A percentile compares a stretch with the other conserved stretches of the same genome.
phyloP scores from a whole-genome alignment of 2,329 filamentous ascomycete species.

The Phoma sp. region DNA sequence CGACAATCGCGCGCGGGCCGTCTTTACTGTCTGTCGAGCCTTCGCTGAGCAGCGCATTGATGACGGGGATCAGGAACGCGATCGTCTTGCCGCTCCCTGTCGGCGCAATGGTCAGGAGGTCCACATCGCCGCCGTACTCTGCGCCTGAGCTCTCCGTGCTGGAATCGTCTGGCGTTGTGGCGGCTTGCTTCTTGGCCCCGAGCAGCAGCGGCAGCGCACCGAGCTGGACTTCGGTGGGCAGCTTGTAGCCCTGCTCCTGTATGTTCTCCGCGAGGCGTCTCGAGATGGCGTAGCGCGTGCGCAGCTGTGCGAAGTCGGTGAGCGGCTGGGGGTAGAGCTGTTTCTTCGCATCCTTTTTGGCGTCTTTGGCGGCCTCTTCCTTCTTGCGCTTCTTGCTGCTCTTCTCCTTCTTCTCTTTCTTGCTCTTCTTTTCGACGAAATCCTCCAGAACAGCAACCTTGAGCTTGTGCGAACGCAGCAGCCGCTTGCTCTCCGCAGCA shows the following conservation, averaged over 20 bases:
- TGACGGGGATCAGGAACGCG: slow-evolving; percentile 85
- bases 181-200: slow-evolving; percentile 44
- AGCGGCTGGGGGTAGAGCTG: slow-evolving; percentile 81
- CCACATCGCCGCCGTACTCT: slow-evolving; percentile 56
- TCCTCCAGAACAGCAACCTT: slow-evolving; percentile 78
- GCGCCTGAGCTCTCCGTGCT: slow-evolving; percentile 40
- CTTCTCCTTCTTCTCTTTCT: slow-evolving; percentile 50
- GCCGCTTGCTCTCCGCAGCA: slow-evolving; percentile 73
- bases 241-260: slow-evolving; percentile 78
- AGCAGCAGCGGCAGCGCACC: slow-evolving; percentile 82
- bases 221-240: slow-evolving; percentile 94
- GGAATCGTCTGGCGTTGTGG: slow-evolving; percentile 39
- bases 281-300: slow-evolving; percentile 74
- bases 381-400: slow-evolving; percentile 61
- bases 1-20: slow-evolving; percentile 51
- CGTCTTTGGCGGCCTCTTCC: slow-evolving; percentile 44
- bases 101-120: slow-evolving; percentile 88
- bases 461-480: slow-evolving; percentile 80
- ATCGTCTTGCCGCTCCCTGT: slow-evolving; percentile 97
- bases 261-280: slow-evolving; percentile 78
- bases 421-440: slow-evolving; percentile 37
- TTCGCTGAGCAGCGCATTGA: slow-evolving; percentile 69
- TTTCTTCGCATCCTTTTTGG: slow-evolving; percentile 61
- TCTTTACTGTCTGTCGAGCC: slow-evolving; percentile 29
- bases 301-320: slow-evolving; percentile 75